These are phyloP conservation scores for Salinomyces thailandicus DNA, from an alignment of 2,329 filamentous ascomycete genomes.

Conservation along the genomic window DNA sequence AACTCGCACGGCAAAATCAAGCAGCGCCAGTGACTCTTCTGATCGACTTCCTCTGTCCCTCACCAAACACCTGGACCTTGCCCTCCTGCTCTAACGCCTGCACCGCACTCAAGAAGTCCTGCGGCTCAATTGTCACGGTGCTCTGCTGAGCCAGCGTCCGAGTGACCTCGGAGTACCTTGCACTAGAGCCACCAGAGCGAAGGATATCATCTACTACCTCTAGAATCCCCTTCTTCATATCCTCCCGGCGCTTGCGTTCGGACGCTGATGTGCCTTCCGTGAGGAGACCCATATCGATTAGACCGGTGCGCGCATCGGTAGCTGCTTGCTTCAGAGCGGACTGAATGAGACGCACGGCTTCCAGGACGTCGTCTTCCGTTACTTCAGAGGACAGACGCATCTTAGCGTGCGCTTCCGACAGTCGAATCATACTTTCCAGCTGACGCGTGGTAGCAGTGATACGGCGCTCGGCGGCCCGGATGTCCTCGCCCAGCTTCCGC, in stretches of 20 bases:
- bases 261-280: conserved; percentile 86
- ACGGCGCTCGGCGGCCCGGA: conserved; percentile 76
- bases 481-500: conserved; percentile 68
- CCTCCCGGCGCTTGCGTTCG: conserved; percentile 72
- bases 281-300: conserved; percentile 93
- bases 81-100: conserved; percentile 76
- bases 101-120: conserved; percentile 76
- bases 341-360: conserved; percentile 87
- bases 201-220: conserved; percentile 71
- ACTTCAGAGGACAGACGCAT: conserved; percentile 79
- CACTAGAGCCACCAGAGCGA: conserved; percentile 47
- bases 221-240: conserved; percentile 72
- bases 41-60: conserved; percentile 72
- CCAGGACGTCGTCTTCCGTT: conserved; percentile 69
- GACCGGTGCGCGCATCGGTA: conserved; percentile 79
- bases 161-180: conserved; percentile 69
- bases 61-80: conserved; percentile 65
- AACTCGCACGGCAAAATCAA: too few species aligned
- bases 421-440: conserved; percentile 95
- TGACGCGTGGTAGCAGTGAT: conserved; percentile 97
- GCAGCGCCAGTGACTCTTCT: conserved; percentile 56
- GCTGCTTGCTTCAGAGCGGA: conserved; percentile 91
- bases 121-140: conserved; percentile 58
- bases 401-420: conserved; percentile 91
- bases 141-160: conserved; percentile 61